Evolutionary conservation across 176 grass and related monocot species (phyloP).

Genomic region (Musa beccarii): DNA sequence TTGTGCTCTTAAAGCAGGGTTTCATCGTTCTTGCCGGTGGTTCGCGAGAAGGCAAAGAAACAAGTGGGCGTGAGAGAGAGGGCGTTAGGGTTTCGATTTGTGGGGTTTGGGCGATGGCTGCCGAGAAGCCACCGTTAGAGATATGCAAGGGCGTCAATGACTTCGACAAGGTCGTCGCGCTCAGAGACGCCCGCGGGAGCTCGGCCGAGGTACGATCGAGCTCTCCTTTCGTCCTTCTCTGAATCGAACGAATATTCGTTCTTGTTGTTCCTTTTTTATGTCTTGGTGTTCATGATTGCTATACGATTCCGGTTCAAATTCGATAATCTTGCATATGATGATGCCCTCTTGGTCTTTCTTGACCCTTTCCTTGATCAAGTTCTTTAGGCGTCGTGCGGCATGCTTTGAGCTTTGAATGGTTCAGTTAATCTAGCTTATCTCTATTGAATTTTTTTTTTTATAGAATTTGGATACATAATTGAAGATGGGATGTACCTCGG

Average conservation of each 20-base stretch:
- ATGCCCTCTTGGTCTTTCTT: too few relatives aligned
- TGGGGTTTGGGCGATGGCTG: background rate
- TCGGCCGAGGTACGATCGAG: slow-evolving; percentile 50
- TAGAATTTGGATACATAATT: too few relatives aligned
- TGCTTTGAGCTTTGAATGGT: too few relatives aligned
- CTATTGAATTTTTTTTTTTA: too few relatives aligned
- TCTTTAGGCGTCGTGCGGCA: too few relatives aligned
- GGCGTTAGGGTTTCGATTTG: background rate
- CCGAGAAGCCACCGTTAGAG: slow-evolving; percentile 20
- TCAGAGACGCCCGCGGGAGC: slow-evolving; percentile 45
- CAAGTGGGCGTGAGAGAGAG: too few relatives aligned
- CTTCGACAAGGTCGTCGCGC: slow-evolving; percentile 63
- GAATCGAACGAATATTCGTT: background rate
- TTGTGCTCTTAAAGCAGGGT: too few relatives aligned
- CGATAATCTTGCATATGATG: background rate
- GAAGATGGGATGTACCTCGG: too few relatives aligned
- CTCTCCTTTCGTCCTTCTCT: background rate
- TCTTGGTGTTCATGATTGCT: background rate
- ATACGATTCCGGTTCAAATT: background rate
- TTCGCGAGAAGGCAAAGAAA: too few relatives aligned
- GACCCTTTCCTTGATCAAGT: too few relatives aligned
- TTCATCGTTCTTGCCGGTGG: too few relatives aligned
- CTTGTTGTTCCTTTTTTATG: background rate
- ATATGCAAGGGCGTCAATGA: slow-evolving; percentile 56
- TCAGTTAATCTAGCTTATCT: too few relatives aligned